Percentiles rank a stretch among this genome's conserved stretches.
phyloP scores from a whole-genome alignment of 805 yeast genomes.

The Candida piceae region DNA sequence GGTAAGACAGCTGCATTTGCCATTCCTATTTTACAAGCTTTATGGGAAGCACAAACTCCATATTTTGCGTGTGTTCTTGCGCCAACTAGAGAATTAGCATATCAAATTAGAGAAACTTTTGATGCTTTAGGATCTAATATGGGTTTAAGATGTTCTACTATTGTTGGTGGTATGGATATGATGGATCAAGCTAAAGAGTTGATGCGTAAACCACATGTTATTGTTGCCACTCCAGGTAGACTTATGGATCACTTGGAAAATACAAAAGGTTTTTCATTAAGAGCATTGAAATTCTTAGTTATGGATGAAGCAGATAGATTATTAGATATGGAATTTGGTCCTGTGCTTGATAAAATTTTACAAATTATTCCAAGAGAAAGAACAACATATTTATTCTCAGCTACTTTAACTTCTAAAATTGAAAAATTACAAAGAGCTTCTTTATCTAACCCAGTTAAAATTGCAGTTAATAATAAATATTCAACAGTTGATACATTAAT shows the following conservation, averaged over 20 bases:
- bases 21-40: constrained; percentile 83
- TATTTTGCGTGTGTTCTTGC: constrained; percentile 85
- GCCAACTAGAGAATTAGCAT: constrained; percentile 82
- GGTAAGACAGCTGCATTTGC: constrained; percentile 99
- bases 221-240: constrained; percentile 90
- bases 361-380: constrained; percentile 79
- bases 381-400: constrained; percentile 84
- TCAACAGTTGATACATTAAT: constrained; percentile 92
- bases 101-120: constrained; percentile 88
- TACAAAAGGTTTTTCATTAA: constrained; percentile 82
- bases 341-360: constrained; percentile 81
- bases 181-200: constrained; percentile 95
- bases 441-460: constrained; percentile 78
- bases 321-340: constrained; percentile 94
- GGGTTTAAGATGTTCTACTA: constrained; percentile 86
- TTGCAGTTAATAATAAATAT: constrained; percentile 83
- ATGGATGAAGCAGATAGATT: constrained; percentile 98
- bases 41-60: constrained; percentile 86
- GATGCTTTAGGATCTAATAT: constrained; percentile 87
- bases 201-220: constrained; percentile 88
- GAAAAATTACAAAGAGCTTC: constrained; percentile 95
- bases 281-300: constrained; percentile 74
- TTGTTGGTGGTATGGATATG: constrained; percentile 98
- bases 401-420: constrained; percentile 95
- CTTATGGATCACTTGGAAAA: constrained; percentile 89